A percentile compares a stretch with the other conserved stretches of the same genome.
These are phyloP conservation scores for Diaporthe sp. DNA, from an alignment of 2,329 filamentous ascomycete genomes.

Conservation along the genomic window DNA sequence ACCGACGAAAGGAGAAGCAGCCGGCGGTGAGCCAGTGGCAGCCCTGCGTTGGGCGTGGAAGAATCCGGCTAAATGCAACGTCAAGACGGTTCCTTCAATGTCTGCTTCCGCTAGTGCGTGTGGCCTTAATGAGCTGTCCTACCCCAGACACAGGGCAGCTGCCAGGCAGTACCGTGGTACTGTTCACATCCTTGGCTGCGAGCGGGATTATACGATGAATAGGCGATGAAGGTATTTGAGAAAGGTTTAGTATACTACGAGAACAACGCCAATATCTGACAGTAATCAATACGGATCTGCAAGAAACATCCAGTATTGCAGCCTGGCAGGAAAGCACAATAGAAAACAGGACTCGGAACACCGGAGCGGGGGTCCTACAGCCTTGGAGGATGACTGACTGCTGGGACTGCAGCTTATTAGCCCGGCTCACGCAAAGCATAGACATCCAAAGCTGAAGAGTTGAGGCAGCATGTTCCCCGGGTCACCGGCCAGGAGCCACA, in stretches of 20 bases:
- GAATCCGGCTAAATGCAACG: conserved; percentile 32
- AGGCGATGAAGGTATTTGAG: neutral
- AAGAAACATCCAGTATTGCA: neutral
- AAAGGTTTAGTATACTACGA: neutral
- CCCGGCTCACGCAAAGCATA: too few species aligned
- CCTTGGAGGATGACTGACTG: neutral
- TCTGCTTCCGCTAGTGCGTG: conserved; percentile 28
- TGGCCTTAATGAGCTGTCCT: conserved; percentile 12
- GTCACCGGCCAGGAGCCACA: too few species aligned
- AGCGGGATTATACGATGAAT: conserved; percentile 7
- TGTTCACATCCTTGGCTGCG: neutral
- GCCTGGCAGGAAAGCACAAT: neutral
- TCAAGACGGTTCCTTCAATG: conserved; percentile 33
- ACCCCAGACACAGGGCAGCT: neutral
- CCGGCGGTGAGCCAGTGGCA: conserved; percentile 20
- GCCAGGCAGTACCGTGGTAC: neutral
- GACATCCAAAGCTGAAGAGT: too few species aligned
- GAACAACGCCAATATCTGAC: neutral
- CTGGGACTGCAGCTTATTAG: too few species aligned
- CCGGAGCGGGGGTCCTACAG: neutral
- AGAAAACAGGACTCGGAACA: neutral
- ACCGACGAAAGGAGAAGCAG: conserved; percentile 22
- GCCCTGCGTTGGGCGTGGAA: conserved; percentile 5
- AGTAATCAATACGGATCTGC: neutral
- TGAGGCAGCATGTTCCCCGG: too few species aligned